These are phyloP conservation scores for Ceratocystiopsis sp. DNA, from an alignment of 2,329 filamentous ascomycete species.

Conservation along the genomic window DNA sequence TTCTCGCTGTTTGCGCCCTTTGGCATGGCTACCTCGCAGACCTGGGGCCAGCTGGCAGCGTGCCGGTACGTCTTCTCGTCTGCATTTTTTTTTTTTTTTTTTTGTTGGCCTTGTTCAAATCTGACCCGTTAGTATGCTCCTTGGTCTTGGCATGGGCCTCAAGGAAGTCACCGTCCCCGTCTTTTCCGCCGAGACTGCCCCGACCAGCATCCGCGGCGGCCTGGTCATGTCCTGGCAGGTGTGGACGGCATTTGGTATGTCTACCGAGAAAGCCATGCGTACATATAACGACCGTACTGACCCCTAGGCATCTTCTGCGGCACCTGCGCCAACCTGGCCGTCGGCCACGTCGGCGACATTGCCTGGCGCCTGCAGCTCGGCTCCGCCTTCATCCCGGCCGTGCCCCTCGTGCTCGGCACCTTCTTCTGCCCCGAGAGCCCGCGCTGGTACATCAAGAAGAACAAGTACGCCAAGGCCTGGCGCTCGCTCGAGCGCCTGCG, in stretches of 20 bases:
- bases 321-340: conserved; percentile 45
- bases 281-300: too few species aligned
- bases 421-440: conserved; percentile 51
- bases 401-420: conserved; percentile 42
- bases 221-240: conserved; percentile 66
- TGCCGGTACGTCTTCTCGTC: conserved; percentile 21
- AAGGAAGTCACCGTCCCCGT: conserved; percentile 53
- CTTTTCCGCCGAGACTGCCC: conserved; percentile 58
- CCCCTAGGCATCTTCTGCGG: conserved; percentile 37
- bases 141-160: conserved; percentile 63
- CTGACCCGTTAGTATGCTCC: conserved; percentile 32
- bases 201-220: conserved; percentile 52
- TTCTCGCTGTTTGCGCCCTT: conserved; percentile 53
- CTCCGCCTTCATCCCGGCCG: conserved; percentile 42
- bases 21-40: conserved; percentile 53
- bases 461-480: conserved; percentile 43
- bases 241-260: conserved; percentile 22
- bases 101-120: background rate
- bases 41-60: conserved; percentile 54
- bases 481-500: conserved; percentile 33
- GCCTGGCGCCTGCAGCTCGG: conserved; percentile 48
- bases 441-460: conserved; percentile 51
- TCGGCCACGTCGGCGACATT: conserved; percentile 39
- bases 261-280: too few species aligned
- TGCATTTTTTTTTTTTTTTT: too few species aligned